phyloP scores from a whole-genome alignment of 371 early-diverging fungal species.

The Mucor indicus region DNA sequence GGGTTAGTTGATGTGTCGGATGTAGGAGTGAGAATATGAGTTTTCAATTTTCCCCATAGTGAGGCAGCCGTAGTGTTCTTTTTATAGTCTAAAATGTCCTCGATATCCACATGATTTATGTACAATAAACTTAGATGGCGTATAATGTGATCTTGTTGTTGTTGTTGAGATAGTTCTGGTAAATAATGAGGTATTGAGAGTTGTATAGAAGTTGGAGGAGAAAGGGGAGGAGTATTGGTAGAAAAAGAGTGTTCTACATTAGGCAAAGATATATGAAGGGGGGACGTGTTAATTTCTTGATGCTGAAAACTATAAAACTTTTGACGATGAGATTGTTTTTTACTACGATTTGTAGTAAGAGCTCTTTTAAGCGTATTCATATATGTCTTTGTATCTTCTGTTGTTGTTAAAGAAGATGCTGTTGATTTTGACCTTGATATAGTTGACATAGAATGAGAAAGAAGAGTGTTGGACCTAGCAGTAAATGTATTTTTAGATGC shows the following conservation, averaged over 20 bases:
- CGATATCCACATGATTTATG: constrained; percentile 1
- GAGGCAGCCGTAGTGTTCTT: constrained; percentile 5
- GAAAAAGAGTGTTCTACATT: constrained; percentile 1
- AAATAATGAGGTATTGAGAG: constrained; percentile 3
- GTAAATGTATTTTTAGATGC: constrained; percentile 4
- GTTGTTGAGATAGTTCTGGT: constrained; percentile 8
- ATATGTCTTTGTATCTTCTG: not conserved
- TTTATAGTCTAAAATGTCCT: not conserved
- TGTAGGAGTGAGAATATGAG: constrained; percentile 18
- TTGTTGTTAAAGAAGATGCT: not conserved
- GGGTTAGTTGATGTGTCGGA: not conserved
- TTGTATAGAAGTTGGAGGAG: constrained; percentile 10
- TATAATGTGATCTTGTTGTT: constrained; percentile 14
- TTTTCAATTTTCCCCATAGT: constrained; percentile 22
- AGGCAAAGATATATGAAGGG: constrained; percentile 14
- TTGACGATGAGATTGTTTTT: not conserved
- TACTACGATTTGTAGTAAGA: constrained; percentile 13
- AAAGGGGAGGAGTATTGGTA: constrained; percentile 16
- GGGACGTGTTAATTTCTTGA: not conserved
- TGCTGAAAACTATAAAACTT: not conserved
- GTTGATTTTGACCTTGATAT: not conserved
- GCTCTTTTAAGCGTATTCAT: constrained; percentile 18
- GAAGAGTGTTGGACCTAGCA: not conserved
- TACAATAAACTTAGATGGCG: constrained; percentile 16
- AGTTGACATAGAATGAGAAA: constrained; percentile 1